Percentiles rank a stretch among this genome's conserved stretches.
Evolutionary conservation across 75 land plant genomes (phyloP).

Genomic region (Picea glauca): DNA sequence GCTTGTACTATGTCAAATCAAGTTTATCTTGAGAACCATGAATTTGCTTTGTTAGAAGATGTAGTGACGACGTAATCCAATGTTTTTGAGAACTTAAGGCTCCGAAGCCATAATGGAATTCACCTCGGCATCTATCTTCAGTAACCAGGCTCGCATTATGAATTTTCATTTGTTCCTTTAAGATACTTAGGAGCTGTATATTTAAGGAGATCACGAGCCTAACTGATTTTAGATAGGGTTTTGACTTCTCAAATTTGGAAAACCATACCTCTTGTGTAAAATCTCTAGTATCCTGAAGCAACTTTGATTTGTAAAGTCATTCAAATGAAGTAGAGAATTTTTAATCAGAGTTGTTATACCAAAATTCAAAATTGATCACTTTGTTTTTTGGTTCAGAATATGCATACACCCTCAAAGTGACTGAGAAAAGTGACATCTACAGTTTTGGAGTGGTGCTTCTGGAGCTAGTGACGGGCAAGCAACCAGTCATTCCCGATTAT

Average conservation of each 20-base stretch:
- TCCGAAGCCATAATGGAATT: neutral
- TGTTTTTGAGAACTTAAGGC: neutral
- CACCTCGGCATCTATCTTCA: neutral
- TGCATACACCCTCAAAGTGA: slow-evolving; percentile 58
- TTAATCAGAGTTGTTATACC: neutral
- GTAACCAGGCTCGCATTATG: neutral
- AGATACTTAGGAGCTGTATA: neutral
- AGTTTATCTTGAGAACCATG: neutral
- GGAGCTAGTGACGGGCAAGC: slow-evolving; percentile 69
- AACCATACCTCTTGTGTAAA: neutral
- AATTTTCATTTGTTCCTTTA: neutral
- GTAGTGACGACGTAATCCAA: neutral
- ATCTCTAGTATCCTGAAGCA: neutral
- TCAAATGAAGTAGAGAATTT: neutral
- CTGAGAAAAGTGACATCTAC: slow-evolving; percentile 66
- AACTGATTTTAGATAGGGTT: neutral
- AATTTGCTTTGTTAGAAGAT: neutral
- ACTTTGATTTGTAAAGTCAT: no score
- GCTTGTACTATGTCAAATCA: neutral
- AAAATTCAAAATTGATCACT: neutral
- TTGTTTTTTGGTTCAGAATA: slow-evolving; percentile 37
- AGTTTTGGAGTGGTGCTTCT: slow-evolving; percentile 83
- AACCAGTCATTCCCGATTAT: slow-evolving; percentile 37
- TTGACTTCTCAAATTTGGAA: neutral
- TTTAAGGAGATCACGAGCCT: neutral